Evolutionary conservation across 2,329 filamentous ascomycete species (phyloP).

Genomic region (Paracoccidioides lutzii): DNA sequence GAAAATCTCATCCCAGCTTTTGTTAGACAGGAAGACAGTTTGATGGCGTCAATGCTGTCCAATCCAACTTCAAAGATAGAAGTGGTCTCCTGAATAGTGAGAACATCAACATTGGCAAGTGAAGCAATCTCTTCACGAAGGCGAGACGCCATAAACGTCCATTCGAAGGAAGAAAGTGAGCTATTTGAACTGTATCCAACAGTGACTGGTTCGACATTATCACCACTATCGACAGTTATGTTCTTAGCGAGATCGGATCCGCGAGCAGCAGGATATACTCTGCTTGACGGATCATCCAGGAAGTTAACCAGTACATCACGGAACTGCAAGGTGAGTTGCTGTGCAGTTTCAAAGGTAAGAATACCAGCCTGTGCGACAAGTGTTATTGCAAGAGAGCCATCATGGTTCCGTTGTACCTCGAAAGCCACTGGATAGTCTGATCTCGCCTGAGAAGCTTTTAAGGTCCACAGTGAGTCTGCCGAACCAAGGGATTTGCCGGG

Average conservation of each 20-base stretch:
- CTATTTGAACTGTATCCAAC: neutral
- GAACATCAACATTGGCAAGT: slow-evolving; percentile 43
- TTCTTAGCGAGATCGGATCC: neutral
- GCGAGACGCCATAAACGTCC: slow-evolving; percentile 41
- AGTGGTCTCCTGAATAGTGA: slow-evolving; percentile 43
- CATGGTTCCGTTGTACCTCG: slow-evolving; percentile 48
- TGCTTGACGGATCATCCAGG: slow-evolving; percentile 10
- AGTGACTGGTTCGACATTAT: neutral
- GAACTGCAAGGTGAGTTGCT: slow-evolving; percentile 33
- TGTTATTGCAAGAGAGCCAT: slow-evolving; percentile 41
- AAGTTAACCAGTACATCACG: slow-evolving; percentile 27
- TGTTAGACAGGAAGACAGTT: slow-evolving; percentile 60
- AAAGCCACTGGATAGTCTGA: slow-evolving; percentile 67
- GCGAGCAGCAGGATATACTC: neutral
- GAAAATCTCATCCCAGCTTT: slow-evolving; percentile 47
- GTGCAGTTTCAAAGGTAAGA: slow-evolving; percentile 23
- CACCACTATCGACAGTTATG: neutral
- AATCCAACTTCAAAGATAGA: slow-evolving; percentile 72
- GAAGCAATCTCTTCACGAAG: slow-evolving; percentile 52
- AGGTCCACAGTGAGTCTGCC: slow-evolving; percentile 40
- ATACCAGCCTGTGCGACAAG: slow-evolving; percentile 45
- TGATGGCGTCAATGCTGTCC: slow-evolving; percentile 87
- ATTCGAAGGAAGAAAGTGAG: slow-evolving; percentile 36
- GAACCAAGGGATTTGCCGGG: slow-evolving; percentile 12
- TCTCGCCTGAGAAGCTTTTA: slow-evolving; percentile 35